Base-by-base conservation (phyloP, 2,329 filamentous ascomycete genomes). In the Cercospora zeae-maydis region DNA sequence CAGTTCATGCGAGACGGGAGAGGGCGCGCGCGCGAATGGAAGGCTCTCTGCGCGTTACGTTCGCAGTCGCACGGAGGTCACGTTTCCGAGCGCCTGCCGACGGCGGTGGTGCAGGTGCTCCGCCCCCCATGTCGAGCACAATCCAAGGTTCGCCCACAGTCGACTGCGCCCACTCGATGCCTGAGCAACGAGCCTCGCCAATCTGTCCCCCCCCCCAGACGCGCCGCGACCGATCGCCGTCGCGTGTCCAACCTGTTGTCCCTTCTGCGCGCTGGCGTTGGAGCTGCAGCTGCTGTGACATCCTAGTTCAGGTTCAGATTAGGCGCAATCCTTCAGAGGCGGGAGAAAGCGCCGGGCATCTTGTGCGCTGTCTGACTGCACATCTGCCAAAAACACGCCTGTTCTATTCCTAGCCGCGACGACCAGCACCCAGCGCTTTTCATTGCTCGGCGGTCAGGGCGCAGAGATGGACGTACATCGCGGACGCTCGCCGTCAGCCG, bases 401-500 rank as follows among this genome's bases (percentile, higher is more conserved):
- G 59, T 62, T 58, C 61, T 63, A 63, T 63, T 63, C 61, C 61
- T 59, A 60, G 61, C 61, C 34, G 24, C 24, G 31, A 39, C 53
- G 19, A 37, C 37, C 39, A 58, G 37, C 27, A n/a, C 55, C 37
- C 37, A 47, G 37, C 30, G 39, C 37, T 53, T 16, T 24, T 42
- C 58, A 30, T 49, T 58, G 39, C 54, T 33, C 31, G 45, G 42
- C 59, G 36, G 59, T 52, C 49, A 33, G 61, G 61, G 34, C 60
- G 49, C 42, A 30, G 54, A 52, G 61, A 66, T 66, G 65, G 65
- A 64, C 55, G 21, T 31, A 16, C 39, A 69, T 34, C 71, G 70
- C 33, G 67, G 64, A 54, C 69, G 70, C 63, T 72, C 71, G 65
- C 70, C 70, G 30, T 71, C 69, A 57, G 65, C 68, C 37, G 61